These are phyloP conservation scores for Salix purpurea DNA, from an alignment of 345 rosid species.

Conservation along the genomic window DNA sequence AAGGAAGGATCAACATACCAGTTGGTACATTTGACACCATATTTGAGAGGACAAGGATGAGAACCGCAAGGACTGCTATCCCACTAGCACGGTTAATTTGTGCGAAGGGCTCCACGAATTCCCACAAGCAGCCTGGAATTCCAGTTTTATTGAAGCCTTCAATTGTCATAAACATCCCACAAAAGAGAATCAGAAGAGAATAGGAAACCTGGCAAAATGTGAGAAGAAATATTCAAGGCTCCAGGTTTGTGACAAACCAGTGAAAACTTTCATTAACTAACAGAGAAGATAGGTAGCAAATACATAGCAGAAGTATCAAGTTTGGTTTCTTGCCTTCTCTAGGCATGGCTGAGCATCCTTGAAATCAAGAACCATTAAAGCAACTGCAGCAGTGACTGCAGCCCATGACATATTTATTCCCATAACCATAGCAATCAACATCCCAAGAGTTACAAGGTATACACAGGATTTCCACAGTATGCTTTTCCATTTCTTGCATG, in stretches of 20 bases:
- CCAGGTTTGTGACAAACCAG: background rate
- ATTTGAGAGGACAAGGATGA: constrained; percentile 63
- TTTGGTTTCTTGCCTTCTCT: constrained; percentile 52
- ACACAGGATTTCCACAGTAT: constrained; percentile 57
- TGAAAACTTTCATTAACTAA: background rate
- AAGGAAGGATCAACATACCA: constrained; percentile 31
- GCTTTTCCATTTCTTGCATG: constrained; percentile 42
- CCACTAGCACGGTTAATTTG: constrained; percentile 45
- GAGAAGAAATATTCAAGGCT: background rate
- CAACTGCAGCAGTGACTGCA: constrained; percentile 75
- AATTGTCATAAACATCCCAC: constrained; percentile 86
- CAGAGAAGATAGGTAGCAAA: background rate
- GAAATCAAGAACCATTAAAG: constrained; percentile 75
- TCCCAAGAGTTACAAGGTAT: constrained; percentile 56
- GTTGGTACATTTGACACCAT: constrained; percentile 89
- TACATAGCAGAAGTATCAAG: background rate
- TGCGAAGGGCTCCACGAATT: constrained; percentile 68
- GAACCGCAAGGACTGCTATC: constrained; percentile 47
- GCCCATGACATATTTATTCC: constrained; percentile 91
- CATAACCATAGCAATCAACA: constrained; percentile 59
- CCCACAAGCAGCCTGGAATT: constrained; percentile 70
- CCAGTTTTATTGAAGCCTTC: constrained; percentile 83
- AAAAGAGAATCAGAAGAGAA: constrained; percentile 72
- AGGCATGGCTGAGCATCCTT: constrained; percentile 71
- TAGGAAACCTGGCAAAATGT: constrained; percentile 59